Conservation (phyloP, 768 basidiomycete species). For the Leccinellum rugosiceps region DNA sequence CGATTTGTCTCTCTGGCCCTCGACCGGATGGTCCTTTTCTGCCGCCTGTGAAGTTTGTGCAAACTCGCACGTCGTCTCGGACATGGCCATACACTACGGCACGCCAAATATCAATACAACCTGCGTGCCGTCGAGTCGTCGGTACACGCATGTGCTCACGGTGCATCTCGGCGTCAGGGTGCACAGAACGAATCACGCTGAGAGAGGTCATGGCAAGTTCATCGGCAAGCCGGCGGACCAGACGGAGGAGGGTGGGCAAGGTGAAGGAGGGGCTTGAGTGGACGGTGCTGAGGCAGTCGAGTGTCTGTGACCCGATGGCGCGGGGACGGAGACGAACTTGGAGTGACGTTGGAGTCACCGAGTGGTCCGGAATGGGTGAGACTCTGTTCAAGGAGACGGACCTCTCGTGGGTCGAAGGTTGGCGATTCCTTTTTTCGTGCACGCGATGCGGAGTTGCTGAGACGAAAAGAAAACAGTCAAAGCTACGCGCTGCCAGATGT, state of each 20-base stretch:
- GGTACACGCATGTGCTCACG: constrained; percentile 75
- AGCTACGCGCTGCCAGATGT: constrained; percentile 76
- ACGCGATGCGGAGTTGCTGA: background rate
- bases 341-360: constrained; percentile 68
- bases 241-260: constrained; percentile 40
- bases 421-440: constrained; percentile 18
- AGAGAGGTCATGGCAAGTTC: constrained; percentile 64
- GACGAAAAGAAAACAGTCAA: constrained; percentile 43
- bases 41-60: constrained; percentile 33
- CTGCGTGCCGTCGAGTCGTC: constrained; percentile 88
- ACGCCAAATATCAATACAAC: constrained; percentile 79
- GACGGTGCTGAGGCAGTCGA: constrained; percentile 48
- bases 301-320: constrained; percentile 45
- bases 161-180: constrained; percentile 48
- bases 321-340: constrained; percentile 44
- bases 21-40: constrained; percentile 9
- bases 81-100: constrained; percentile 77
- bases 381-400: constrained; percentile 63
- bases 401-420: constrained; percentile 78
- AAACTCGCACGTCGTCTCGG: constrained; percentile 69
- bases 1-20: constrained; percentile 53
- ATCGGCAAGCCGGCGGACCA: constrained; percentile 41
- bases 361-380: constrained; percentile 53
- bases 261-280: constrained; percentile 47
- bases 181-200: constrained; percentile 51